Evolutionary conservation across 2,329 filamentous ascomycete species (phyloP), one percentile per base, ranked within the genome.

Genomic region (Venturia oleaginea): DNA sequence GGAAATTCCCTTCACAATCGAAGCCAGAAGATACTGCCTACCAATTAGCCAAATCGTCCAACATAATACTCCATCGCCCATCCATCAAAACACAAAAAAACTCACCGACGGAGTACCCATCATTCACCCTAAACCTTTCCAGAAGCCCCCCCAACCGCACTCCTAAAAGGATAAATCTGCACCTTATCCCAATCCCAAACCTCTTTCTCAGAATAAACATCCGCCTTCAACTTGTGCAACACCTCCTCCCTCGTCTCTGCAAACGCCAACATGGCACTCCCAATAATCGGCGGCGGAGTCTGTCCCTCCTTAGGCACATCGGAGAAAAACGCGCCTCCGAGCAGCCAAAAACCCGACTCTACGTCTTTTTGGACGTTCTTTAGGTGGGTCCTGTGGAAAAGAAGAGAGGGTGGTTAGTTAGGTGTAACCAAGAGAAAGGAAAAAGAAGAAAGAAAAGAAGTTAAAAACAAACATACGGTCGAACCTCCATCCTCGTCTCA

Each of bases 211-310:
- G 81, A 79, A 76, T 96, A 96, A 11, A 92, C 78, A 77, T 96
- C 92, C 60, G 84, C 81, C 74, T 83, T 84, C 59, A 96, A 73
- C 62, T 83, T 72, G 69, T 88, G 82, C 48, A 87, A 73, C 2
- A 90, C 84, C 73, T 91, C 88, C 68, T 92, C 88, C 70, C 83
- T 85, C 10, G 82, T 86, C 67, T 84, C 82, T 8, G 89, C 91
- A 37, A 83, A 75, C 46, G 84, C 79, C 34, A 95, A 79, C 71
- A 94, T 77, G 22, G 86, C 84, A 73, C 87, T 91, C 51, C 91
- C 91, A 67, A 85, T 84, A 77, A 94, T 91, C 72, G 85, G 83
- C 24, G 81, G 83, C 4, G 78, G 76, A 0, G 68, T 77, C 30
- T 87, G 81, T 65, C 83, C 83, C 62, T 88, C 84, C 6, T 83